phyloP scores from a whole-genome alignment of 441 rosid genomes.

The Manihot esculenta region DNA sequence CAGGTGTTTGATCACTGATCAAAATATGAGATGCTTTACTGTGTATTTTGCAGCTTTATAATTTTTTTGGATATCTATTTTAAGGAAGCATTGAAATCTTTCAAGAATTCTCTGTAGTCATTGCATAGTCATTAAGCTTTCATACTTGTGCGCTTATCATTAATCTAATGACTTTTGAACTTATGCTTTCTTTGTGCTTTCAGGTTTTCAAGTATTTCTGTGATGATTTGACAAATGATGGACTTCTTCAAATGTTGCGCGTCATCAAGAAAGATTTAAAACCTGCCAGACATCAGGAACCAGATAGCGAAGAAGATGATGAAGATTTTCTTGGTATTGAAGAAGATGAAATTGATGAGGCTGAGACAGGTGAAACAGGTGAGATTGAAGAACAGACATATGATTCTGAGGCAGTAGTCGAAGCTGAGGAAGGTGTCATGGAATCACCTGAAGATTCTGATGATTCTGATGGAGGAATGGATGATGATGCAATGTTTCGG shows the following conservation, averaged over 20 bases:
- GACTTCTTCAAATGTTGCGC: conserved; percentile 77
- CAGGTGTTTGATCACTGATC: neutral
- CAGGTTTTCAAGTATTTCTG: conserved; percentile 92
- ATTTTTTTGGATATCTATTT: neutral
- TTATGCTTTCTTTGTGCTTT: conserved; percentile 9
- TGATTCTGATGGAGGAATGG: conserved; percentile 92
- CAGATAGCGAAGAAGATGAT: conserved; percentile 56
- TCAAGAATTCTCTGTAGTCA: neutral
- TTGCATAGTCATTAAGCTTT: no score
- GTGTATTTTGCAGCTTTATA: no score
- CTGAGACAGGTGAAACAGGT: conserved; percentile 63
- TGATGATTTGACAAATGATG: conserved; percentile 66
- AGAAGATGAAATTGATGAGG: conserved; percentile 67
- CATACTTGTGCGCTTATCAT: no score
- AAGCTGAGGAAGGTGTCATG: conserved; percentile 43
- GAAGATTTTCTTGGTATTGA: conserved; percentile 83
- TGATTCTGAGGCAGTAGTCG: conserved; percentile 65
- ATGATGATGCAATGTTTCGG: conserved; percentile 96
- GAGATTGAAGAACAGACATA: conserved; percentile 80
- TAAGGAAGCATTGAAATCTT: neutral
- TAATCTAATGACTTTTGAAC: neutral
- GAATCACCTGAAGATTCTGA: conserved; percentile 45
- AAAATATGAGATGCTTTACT: neutral
- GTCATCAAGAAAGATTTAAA: conserved; percentile 87
- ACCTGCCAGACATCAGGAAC: conserved; percentile 76